phyloP scores from a whole-genome alignment of 2,329 filamentous ascomycete species.

The Curvularia verruculosa region DNA sequence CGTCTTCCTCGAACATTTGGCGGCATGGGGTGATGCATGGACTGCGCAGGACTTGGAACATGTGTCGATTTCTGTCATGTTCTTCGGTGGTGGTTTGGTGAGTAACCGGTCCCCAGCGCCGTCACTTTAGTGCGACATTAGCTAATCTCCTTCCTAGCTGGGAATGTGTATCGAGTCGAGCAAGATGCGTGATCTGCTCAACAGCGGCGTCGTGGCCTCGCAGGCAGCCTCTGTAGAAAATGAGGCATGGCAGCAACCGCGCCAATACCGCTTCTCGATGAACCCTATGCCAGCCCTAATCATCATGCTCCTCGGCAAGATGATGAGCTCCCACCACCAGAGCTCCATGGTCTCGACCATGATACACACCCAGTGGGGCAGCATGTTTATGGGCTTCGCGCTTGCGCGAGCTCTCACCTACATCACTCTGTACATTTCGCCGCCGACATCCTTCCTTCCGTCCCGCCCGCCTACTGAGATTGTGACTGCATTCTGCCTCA shows the following conservation, averaged over 20 bases:
- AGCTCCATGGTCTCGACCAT: constrained; percentile 82
- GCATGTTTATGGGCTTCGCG: constrained; percentile 79
- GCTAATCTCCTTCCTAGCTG: constrained; percentile 52
- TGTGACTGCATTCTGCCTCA: constrained; percentile 83
- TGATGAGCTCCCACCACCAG: constrained; percentile 96
- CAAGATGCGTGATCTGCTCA: constrained; percentile 69
- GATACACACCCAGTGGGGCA: constrained; percentile 94
- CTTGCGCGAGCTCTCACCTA: constrained; percentile 82
- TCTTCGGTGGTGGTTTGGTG: constrained; percentile 89
- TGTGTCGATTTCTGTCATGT: constrained; percentile 88
- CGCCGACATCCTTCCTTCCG: constrained; percentile 79
- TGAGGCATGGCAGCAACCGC: constrained; percentile 63
- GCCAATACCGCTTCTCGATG: constrained; percentile 74
- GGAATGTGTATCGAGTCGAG: constrained; percentile 83
- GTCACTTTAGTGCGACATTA: constrained; percentile 19
- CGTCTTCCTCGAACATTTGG: constrained; percentile 89
- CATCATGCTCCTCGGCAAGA: constrained; percentile 84
- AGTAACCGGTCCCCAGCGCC: constrained; percentile 45
- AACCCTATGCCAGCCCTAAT: constrained; percentile 89
- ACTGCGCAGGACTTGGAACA: constrained; percentile 85
- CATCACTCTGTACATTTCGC: constrained; percentile 76
- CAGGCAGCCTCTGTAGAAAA: constrained; percentile 34
- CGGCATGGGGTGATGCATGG: constrained; percentile 73
- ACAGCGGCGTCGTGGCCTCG: constrained; percentile 55
- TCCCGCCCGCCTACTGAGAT: constrained; percentile 89